Evolutionary conservation across 139 green algal genomes (phyloP).

Genomic region (Haematococcus sp.): DNA sequence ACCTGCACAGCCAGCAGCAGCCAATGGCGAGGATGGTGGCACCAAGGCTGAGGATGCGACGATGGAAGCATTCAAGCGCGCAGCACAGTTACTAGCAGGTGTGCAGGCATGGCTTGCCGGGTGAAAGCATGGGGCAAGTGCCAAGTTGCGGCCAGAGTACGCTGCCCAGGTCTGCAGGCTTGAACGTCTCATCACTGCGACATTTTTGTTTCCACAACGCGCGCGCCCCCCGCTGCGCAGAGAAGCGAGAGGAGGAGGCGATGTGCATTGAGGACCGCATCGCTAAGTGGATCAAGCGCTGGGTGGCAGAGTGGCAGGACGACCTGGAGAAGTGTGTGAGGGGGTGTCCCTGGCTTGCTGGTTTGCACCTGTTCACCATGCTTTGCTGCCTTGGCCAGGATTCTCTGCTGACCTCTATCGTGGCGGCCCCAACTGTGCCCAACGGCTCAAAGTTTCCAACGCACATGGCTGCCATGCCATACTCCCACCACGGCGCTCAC

Average conservation of each 20-base stretch:
- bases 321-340: conserved; percentile 73
- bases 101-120: too few relatives aligned
- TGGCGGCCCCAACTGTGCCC: too few relatives aligned
- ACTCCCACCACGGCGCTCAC: too few relatives aligned
- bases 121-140: too few relatives aligned
- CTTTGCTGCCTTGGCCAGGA: background rate
- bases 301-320: conserved; percentile 81
- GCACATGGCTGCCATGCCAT: too few relatives aligned
- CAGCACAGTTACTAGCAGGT: conserved; percentile 16
- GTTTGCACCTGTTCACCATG: background rate
- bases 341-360: too few relatives aligned
- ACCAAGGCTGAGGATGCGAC: conserved; percentile 25
- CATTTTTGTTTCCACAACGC: too few relatives aligned
- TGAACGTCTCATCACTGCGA: too few relatives aligned
- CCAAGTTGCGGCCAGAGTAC: too few relatives aligned
- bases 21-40: background rate
- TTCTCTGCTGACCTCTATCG: too few relatives aligned
- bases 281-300: conserved; percentile 38
- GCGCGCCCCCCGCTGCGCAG: background rate
- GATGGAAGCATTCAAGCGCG: conserved; percentile 35
- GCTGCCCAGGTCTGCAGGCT: too few relatives aligned
- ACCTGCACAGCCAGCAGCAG: background rate
- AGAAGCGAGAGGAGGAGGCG: conserved; percentile 53
- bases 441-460: too few relatives aligned
- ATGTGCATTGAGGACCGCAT: conserved; percentile 77